Evolutionary conservation across 768 basidiomycete species (phyloP).

Genomic region (Tricholomella constricta): DNA sequence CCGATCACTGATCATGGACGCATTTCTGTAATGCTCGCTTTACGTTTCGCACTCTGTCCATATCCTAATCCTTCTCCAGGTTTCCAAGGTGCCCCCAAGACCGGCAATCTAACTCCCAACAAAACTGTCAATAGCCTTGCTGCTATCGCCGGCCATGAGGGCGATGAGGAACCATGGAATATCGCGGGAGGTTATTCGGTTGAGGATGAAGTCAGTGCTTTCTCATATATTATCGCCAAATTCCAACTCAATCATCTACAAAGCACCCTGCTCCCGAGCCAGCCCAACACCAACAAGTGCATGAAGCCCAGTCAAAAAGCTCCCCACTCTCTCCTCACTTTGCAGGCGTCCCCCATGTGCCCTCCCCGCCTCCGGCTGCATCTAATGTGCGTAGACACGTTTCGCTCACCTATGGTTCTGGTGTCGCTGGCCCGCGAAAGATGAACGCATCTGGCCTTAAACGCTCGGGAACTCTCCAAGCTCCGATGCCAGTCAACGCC

Average conservation of each 20-base stretch:
- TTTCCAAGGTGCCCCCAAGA: slow-evolving; percentile 52
- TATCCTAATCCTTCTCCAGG: slow-evolving; percentile 35
- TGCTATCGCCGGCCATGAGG: slow-evolving; percentile 84
- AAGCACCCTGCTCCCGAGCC: slow-evolving; percentile 29
- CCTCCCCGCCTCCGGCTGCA: slow-evolving; percentile 72
- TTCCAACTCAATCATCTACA: slow-evolving; percentile 8
- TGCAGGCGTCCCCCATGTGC: slow-evolving; percentile 45
- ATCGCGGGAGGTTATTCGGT: slow-evolving; percentile 55
- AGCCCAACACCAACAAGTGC: slow-evolving; percentile 46
- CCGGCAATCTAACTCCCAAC: slow-evolving; percentile 68
- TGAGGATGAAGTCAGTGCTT: slow-evolving; percentile 63
- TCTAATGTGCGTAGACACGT: slow-evolving; percentile 79
- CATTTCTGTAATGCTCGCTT: slow-evolving; percentile 22
- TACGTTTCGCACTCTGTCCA: slow-evolving; percentile 4
- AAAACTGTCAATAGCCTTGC: slow-evolving; percentile 81
- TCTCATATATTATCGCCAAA: background rate
- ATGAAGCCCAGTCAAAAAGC: slow-evolving; percentile 48
- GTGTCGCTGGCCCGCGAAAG: slow-evolving; percentile 53
- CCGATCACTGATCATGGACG: slow-evolving; percentile 23
- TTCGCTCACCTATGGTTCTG: slow-evolving; percentile 73
- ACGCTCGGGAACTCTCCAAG: slow-evolving; percentile 76
- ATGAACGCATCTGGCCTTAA: slow-evolving; percentile 54
- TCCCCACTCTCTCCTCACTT: slow-evolving; percentile 72
- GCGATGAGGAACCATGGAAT: slow-evolving; percentile 90
- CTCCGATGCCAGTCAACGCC: slow-evolving; percentile 42